A percentile compares a stretch with the other conserved stretches of the same genome.
Conservation (phyloP, 1,284 basidiomycete genomes). For the Quambalaria eucalypti region DNA sequence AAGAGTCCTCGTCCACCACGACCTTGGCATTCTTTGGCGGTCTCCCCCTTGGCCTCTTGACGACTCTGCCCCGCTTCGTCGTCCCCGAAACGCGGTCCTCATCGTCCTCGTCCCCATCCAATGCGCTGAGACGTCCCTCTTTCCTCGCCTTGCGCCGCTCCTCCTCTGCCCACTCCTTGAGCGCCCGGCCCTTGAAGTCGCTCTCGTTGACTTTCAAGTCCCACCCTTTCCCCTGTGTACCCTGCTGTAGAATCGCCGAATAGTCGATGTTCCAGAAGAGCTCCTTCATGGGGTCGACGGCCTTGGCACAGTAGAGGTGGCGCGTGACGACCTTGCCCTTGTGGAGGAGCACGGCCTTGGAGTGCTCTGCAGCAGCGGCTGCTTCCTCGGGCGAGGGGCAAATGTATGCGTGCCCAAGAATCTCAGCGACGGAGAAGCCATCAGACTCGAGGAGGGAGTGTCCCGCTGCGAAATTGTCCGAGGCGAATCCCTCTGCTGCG, state of each 20-base stretch:
- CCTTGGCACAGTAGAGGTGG: slow-evolving; percentile 23
- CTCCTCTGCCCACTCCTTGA: neutral
- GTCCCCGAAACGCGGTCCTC: neutral
- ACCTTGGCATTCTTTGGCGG: neutral
- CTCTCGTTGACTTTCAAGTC: slow-evolving; percentile 22
- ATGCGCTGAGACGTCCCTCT: neutral
- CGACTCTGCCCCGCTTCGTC: too few relatives aligned
- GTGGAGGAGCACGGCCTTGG: neutral
- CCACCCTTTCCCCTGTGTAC: slow-evolving; percentile 17
- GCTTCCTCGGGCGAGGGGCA: slow-evolving; percentile 12
- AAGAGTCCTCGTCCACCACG: neutral
- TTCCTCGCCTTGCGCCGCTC: neutral
- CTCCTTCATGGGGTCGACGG: slow-evolving; percentile 23
- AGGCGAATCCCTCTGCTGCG: slow-evolving; percentile 8
- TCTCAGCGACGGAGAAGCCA: slow-evolving; percentile 19
- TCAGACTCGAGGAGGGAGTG: slow-evolving; percentile 21
- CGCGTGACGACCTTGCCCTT: slow-evolving; percentile 8
- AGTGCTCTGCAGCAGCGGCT: neutral
- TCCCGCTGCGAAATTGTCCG: slow-evolving; percentile 20
- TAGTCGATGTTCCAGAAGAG: slow-evolving; percentile 28
- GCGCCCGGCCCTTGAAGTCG: slow-evolving; percentile 1
- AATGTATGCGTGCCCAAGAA: slow-evolving; percentile 18
- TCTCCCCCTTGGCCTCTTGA: too few relatives aligned
- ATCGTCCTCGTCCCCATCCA: neutral
- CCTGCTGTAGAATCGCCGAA: slow-evolving; percentile 16